phyloP scores from a whole-genome alignment of 768 basidiomycete species.

The Cytidiella melzeri region DNA sequence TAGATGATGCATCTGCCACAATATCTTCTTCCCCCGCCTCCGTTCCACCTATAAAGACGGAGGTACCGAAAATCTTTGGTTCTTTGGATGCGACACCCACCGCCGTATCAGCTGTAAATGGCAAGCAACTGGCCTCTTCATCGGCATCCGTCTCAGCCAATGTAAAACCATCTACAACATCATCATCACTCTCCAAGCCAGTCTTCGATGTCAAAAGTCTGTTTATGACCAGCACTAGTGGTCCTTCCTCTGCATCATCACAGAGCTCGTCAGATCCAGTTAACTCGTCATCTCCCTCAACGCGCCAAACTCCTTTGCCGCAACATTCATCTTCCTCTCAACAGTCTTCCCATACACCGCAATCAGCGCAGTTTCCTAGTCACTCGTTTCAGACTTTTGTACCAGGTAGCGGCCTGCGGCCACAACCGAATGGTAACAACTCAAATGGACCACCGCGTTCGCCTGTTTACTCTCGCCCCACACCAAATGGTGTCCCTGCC shows the following conservation, averaged over 20 bases:
- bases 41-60: slow-evolving; percentile 54
- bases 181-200: slow-evolving; percentile 20
- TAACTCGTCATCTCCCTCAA: slow-evolving; percentile 45
- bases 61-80: slow-evolving; percentile 78
- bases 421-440: slow-evolving; percentile 30
- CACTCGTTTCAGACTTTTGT: slow-evolving; percentile 43
- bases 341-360: slow-evolving; percentile 23
- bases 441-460: slow-evolving; percentile 44
- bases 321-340: slow-evolving; percentile 33
- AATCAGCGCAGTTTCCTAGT: slow-evolving; percentile 37
- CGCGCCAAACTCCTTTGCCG: slow-evolving; percentile 46
- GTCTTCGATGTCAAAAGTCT: slow-evolving; percentile 50
- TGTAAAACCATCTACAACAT: slow-evolving; percentile 31
- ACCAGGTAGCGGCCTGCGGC: slow-evolving; percentile 38
- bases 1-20: slow-evolving; percentile 71
- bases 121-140: slow-evolving; percentile 48
- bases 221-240: slow-evolving; percentile 41
- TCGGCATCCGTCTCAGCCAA: slow-evolving; percentile 28
- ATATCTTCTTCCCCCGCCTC: slow-evolving; percentile 82
- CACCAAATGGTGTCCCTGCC: slow-evolving; percentile 59
- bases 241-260: slow-evolving; percentile 18
- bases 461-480: slow-evolving; percentile 55
- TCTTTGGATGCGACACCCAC: slow-evolving; percentile 53
- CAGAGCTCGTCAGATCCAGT: slow-evolving; percentile 34
- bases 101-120: slow-evolving; percentile 54